These are phyloP conservation scores for Hericium coralloides DNA, from an alignment of 768 basidiomycete genomes.

Conservation along the genomic window DNA sequence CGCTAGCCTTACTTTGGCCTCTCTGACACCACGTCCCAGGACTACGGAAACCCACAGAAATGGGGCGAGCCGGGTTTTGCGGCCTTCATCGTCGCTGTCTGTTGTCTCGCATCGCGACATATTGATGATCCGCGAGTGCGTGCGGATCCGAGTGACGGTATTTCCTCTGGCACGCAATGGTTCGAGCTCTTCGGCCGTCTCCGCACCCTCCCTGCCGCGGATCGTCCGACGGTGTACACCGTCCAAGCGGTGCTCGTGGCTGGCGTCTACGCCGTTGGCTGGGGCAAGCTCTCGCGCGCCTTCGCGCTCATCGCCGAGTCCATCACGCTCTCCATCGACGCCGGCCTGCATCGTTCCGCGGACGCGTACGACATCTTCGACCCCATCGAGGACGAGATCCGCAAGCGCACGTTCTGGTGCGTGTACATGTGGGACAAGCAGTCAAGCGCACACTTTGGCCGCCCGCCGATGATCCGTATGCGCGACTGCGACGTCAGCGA, in stretches of 20 bases:
- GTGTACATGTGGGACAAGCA: constrained; percentile 97
- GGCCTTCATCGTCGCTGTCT: constrained; percentile 87
- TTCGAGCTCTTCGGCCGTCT: constrained; percentile 83
- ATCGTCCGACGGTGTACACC: constrained; percentile 85
- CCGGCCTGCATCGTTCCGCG: constrained; percentile 80
- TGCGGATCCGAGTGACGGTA: constrained; percentile 70
- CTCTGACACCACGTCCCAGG: constrained; percentile 32
- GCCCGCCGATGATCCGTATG: constrained; percentile 79
- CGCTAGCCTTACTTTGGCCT: neutral
- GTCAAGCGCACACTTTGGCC: constrained; percentile 78
- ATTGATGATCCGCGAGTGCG: constrained; percentile 89
- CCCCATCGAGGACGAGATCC: constrained; percentile 82
- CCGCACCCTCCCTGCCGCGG: constrained; percentile 81
- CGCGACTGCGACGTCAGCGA: no score
- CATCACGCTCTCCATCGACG: constrained; percentile 84
- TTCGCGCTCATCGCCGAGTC: no score
- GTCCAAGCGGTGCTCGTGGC: constrained; percentile 87
- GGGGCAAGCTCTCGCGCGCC: constrained; percentile 82
- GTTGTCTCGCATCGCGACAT: constrained; percentile 85
- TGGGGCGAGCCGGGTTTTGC: constrained; percentile 96
- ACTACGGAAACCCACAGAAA: constrained; percentile 89
- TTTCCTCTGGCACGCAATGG: constrained; percentile 86
- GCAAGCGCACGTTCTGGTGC: constrained; percentile 95
- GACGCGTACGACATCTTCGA: constrained; percentile 85
- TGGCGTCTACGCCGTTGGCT: constrained; percentile 84